A percentile compares a stretch with the other conserved stretches of the same genome.
Conservation (phyloP, 2,329 filamentous ascomycete species). For the Volutella citrinella region DNA sequence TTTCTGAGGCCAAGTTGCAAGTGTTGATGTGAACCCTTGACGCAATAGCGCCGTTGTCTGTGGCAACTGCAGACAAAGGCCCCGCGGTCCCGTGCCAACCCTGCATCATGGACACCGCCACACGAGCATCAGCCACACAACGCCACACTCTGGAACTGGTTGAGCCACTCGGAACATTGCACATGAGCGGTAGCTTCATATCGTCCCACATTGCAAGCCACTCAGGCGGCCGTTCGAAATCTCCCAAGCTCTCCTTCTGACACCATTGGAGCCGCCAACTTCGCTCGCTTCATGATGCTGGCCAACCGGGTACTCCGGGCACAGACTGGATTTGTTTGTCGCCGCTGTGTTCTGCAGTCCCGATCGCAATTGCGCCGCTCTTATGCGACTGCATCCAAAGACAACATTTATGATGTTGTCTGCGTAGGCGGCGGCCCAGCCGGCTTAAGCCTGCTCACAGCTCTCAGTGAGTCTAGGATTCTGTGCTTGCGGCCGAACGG, state of each 20-base stretch:
- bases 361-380: constrained; percentile 34
- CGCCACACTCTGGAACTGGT: constrained; percentile 15
- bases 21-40: constrained; percentile 30
- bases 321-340: constrained; percentile 41
- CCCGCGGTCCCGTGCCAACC: background rate
- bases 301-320: constrained; percentile 22
- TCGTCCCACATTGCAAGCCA: constrained; percentile 15
- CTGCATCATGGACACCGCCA: constrained; percentile 12
- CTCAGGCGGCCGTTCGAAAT: too few relatives aligned
- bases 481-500: background rate
- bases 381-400: constrained; percentile 43
- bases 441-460: constrained; percentile 77
- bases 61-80: constrained; percentile 32
- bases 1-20: constrained; percentile 4
- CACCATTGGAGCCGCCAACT: constrained; percentile 6
- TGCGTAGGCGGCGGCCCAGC: constrained; percentile 88
- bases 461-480: constrained; percentile 56
- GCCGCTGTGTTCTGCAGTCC: constrained; percentile 42
- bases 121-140: constrained; percentile 1
- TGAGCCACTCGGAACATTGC: constrained; percentile 21
- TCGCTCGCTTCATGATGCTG: constrained; percentile 21
- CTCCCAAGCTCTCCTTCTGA: too few relatives aligned
- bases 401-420: constrained; percentile 88
- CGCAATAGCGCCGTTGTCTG: constrained; percentile 38
- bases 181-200: constrained; percentile 10